Evolutionary conservation across 2,329 filamentous ascomycete genomes (phyloP).

Genomic region (Fusarium sp.): DNA sequence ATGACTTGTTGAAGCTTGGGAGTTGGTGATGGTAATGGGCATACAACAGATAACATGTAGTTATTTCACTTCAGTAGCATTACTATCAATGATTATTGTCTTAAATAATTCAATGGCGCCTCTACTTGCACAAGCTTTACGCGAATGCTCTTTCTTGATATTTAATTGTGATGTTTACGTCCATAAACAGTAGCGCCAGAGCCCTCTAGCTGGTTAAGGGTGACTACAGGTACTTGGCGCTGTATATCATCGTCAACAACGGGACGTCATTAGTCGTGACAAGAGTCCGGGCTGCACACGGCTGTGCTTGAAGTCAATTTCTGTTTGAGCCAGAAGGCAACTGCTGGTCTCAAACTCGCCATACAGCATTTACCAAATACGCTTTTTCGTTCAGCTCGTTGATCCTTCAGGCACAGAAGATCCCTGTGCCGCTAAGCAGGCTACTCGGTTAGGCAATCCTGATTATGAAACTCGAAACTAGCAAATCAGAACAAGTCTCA

Average conservation of each 20-base stretch:
- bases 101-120: rapidly evolving
- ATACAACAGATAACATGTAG: neutral
- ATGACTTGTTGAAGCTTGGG: neutral
- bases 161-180: neutral
- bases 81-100: rapidly evolving
- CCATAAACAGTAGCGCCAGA: neutral
- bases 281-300: no score
- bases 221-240: neutral
- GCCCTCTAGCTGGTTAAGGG: no score
- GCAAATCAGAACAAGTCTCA: neutral
- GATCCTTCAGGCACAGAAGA: neutral
- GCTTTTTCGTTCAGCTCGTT: neutral
- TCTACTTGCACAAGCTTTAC: neutral
- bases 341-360: neutral
- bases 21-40: neutral
- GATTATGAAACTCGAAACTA: neutral
- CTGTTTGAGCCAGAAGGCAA: neutral
- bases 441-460: neutral
- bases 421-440: neutral
- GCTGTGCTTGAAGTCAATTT: neutral
- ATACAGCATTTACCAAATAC: neutral
- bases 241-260: neutral
- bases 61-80: neutral
- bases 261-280: neutral
- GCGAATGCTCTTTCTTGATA: rapidly evolving